Evolutionary conservation across 2,329 filamentous ascomycete genomes (phyloP).

Genomic region (Fusarium luffae): DNA sequence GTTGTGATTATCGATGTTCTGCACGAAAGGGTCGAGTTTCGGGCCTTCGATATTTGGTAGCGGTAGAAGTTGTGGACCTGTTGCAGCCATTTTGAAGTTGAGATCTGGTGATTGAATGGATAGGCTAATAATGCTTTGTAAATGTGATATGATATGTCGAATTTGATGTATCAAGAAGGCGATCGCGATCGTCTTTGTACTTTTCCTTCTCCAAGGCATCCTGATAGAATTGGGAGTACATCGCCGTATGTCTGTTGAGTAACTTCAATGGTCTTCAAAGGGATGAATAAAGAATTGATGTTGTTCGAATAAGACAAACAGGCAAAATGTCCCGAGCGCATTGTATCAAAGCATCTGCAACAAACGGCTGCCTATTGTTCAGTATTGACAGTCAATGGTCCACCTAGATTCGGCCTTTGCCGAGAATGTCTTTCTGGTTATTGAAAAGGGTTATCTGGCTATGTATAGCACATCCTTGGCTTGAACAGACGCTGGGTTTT

Average conservation of each 20-base stretch:
- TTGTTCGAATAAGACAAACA: neutral
- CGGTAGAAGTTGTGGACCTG: slow-evolving; percentile 6
- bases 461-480: neutral
- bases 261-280: neutral
- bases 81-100: neutral
- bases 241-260: neutral
- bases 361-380: neutral
- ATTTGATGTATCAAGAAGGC: neutral
- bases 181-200: neutral
- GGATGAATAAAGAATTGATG: neutral
- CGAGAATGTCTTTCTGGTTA: neutral
- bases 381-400: neutral
- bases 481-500: neutral
- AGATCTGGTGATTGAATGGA: neutral
- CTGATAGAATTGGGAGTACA: neutral
- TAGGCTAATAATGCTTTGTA: neutral
- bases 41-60: neutral
- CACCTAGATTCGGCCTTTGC: neutral
- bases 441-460: neutral
- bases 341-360: neutral
- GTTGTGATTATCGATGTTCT: slow-evolving; percentile 5
- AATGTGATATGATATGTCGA: neutral
- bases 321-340: neutral
- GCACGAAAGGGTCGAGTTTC: slow-evolving; percentile 14
- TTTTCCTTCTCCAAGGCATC: neutral